Conservation (phyloP, 2,329 filamentous ascomycete species). For the Akanthomyces muscarius region DNA sequence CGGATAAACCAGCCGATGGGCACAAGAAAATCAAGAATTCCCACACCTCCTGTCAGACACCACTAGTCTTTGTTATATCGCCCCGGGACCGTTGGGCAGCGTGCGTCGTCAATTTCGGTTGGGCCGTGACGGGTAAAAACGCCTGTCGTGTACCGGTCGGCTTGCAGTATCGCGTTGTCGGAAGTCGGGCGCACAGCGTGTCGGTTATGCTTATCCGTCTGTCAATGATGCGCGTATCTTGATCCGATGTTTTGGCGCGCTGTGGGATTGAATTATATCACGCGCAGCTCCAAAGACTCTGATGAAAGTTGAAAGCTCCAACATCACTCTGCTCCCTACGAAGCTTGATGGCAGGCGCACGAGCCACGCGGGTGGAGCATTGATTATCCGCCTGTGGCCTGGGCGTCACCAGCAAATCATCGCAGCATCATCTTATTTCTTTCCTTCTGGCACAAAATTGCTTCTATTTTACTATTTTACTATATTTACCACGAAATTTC, state of each 20-base stretch:
- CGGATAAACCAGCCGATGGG: slow-evolving; percentile 7
- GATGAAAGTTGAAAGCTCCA: slow-evolving; percentile 11
- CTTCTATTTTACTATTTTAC: not conserved
- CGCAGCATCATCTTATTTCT: no score
- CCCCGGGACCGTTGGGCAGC: slow-evolving; percentile 13
- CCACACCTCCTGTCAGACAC: slow-evolving; percentile 15
- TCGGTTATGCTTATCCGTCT: not conserved
- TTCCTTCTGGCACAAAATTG: not conserved
- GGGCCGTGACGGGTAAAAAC: slow-evolving; percentile 10
- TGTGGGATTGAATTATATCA: not conserved
- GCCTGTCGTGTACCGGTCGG: not conserved
- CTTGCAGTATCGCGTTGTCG: slow-evolving; percentile 4
- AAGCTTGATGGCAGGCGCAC: slow-evolving; percentile 1
- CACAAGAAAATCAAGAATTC: slow-evolving; percentile 6
- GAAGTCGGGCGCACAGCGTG: not conserved
- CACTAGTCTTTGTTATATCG: slow-evolving; percentile 8
- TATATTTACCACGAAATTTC: not conserved
- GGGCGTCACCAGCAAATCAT: no score
- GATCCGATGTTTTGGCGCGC: not conserved
- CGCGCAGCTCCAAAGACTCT: not conserved
- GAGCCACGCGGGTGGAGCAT: slow-evolving; percentile 17
- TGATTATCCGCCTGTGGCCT: slow-evolving; percentile 8
- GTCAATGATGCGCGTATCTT: no score
- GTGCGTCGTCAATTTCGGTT: slow-evolving; percentile 8
- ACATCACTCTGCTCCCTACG: not conserved